Percentiles rank a stretch among this genome's conserved stretches.
phyloP scores from a whole-genome alignment of 1,284 basidiomycete genomes.

The Malassezia psittaci region DNA sequence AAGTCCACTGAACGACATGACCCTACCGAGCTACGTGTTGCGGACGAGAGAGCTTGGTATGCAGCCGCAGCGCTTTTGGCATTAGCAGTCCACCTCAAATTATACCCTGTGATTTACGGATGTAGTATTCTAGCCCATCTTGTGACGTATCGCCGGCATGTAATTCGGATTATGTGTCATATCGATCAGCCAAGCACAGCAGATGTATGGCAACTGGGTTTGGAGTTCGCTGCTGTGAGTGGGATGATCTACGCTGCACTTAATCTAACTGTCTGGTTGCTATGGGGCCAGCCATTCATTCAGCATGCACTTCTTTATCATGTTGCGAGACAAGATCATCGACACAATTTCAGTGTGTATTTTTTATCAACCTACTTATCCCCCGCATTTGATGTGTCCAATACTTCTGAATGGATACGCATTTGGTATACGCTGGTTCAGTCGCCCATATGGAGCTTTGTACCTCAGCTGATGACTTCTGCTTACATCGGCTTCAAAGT shows the following conservation, averaged over 20 bases:
- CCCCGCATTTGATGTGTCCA: slow-evolving; percentile 2
- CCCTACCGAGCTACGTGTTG: slow-evolving; percentile 10
- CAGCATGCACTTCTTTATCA: slow-evolving; percentile 91
- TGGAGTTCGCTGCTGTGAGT: slow-evolving; percentile 62
- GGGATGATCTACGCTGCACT: slow-evolving; percentile 62
- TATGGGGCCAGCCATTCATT: slow-evolving; percentile 77
- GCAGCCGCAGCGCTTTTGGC: slow-evolving; percentile 30
- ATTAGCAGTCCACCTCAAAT: slow-evolving; percentile 39
- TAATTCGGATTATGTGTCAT: slow-evolving; percentile 9
- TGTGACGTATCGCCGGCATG: slow-evolving; percentile 19
- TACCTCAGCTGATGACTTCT: slow-evolving; percentile 63
- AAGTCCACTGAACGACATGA: neutral
- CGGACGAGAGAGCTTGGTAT: slow-evolving; percentile 2
- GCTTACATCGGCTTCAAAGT: slow-evolving; percentile 62
- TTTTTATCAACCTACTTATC: slow-evolving; percentile 83
- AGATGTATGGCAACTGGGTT: slow-evolving; percentile 49
- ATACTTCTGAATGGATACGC: slow-evolving; percentile 1
- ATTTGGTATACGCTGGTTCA: neutral
- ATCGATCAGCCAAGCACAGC: neutral
- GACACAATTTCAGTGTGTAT: slow-evolving; percentile 96
- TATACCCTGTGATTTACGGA: slow-evolving; percentile 81
- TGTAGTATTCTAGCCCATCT: slow-evolving; percentile 64
- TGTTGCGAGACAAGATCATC: slow-evolving; percentile 76
- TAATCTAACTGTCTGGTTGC: slow-evolving; percentile 51
- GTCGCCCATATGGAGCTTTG: slow-evolving; percentile 39